Evolutionary conservation across 2,329 filamentous ascomycete genomes (phyloP), one percentile per base, ranked within the genome.

Genomic region (Trichoderma harzianum): DNA sequence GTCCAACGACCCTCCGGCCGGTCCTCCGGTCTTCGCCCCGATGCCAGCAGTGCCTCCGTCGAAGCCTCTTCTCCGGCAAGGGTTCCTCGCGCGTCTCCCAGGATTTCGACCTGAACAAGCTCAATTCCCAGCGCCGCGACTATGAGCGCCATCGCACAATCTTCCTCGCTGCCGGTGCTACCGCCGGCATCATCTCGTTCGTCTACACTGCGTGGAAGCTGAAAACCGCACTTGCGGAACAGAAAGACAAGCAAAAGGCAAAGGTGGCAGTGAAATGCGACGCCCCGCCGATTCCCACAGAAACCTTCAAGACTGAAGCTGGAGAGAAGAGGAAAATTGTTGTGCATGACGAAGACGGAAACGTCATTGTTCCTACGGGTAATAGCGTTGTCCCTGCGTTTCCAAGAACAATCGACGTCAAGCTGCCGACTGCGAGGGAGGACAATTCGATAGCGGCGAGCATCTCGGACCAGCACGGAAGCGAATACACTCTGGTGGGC

Each of bases 401-500:
- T 79, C 95, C 95, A 2, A 88, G 91, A 70, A 90, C 87, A 3
- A 88, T 97, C 70, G 84, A 86, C 18, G 82, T 97, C 2, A 88
- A 90, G 11, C 80, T 84, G 7, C 74, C 78, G 14, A 60, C 76
- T 7, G 72, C 78, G 3, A 16, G 30, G n/a, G 62, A 71, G 16
- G 70, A 72, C 10, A 75, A 80, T 16, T 81, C 82, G n/a, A 79
- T 81, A 62, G 79, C 80, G 10, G 78, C 80, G n/a, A 82, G 82
- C 58, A 75, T 82, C 70, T 76, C 75, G 18, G 75, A 84, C 67
- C 81, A 83, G 63, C 78, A 83, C 72, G 86, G 81, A 74, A 88
- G 81, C 77, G 92, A 97, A 77, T 98, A 98, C 80, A 95, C 94
- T 26, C 87, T 98, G 0, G 88, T 98, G 7, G 96, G 96, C 0